These are phyloP conservation scores for Fragaria nilgerrensis DNA, from an alignment of 306 rosid genomes.

Conservation along the genomic window DNA sequence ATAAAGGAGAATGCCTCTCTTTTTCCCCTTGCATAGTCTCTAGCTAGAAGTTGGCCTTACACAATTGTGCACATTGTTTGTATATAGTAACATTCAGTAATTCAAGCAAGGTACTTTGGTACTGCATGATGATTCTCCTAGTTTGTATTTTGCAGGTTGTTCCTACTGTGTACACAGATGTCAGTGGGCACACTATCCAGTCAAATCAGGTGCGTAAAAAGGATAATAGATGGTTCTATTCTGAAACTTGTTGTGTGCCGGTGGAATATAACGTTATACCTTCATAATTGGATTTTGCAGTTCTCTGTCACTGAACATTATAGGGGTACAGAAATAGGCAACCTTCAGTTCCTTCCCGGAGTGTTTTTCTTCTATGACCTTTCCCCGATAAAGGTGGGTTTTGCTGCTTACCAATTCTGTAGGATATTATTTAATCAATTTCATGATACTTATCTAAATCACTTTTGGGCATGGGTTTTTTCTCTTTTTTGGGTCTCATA, in stretches of 20 bases:
- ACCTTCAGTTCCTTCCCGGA: constrained; percentile 86
- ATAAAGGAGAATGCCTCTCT: background rate
- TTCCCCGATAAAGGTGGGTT: constrained; percentile 87
- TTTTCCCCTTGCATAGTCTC: background rate
- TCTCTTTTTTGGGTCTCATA: background rate
- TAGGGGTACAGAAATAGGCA: constrained; percentile 67
- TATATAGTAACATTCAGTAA: background rate
- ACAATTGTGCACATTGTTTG: background rate
- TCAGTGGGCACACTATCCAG: constrained; percentile 82
- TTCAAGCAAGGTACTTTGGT: background rate
- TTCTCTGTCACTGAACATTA: constrained; percentile 97
- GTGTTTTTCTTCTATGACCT: constrained; percentile 97
- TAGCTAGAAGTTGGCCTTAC: background rate
- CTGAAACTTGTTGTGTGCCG: constrained; percentile 4
- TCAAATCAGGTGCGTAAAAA: constrained; percentile 73
- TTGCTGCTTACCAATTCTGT: constrained; percentile 5
- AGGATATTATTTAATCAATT: background rate
- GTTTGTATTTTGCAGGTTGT: constrained; percentile 62
- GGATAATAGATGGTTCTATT: background rate
- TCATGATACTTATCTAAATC: background rate
- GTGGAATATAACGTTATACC: constrained; percentile 10
- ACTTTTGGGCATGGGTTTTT: background rate
- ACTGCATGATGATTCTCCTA: constrained; percentile 7
- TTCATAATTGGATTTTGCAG: constrained; percentile 51
- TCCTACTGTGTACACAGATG: constrained; percentile 84